These are phyloP conservation scores for Geotrichum carabidarum DNA, from an alignment of 1,139 yeast genomes.

Conservation along the genomic window DNA sequence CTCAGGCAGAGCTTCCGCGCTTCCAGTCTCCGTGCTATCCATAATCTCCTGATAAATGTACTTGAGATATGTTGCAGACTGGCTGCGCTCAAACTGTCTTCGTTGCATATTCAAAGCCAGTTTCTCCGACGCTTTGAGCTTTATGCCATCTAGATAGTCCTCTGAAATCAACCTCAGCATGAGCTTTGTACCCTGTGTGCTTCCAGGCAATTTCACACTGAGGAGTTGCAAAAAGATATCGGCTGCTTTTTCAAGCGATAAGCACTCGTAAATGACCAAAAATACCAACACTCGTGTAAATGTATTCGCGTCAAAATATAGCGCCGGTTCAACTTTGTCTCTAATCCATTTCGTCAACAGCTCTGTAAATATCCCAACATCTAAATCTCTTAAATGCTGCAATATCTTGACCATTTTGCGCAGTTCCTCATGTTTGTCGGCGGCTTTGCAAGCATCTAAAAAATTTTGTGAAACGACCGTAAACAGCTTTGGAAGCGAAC, in stretches of 20 bases:
- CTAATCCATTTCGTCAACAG: constrained; percentile 28
- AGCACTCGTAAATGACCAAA: constrained; percentile 39
- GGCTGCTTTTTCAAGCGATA: constrained; percentile 36
- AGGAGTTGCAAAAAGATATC: constrained; percentile 33
- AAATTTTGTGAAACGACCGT: constrained; percentile 21
- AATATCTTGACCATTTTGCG: constrained; percentile 24
- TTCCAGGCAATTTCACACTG: constrained; percentile 23
- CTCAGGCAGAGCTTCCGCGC: constrained; percentile 11
- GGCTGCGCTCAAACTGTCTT: constrained; percentile 24
- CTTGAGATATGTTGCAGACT: constrained; percentile 25
- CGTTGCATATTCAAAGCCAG: constrained; percentile 28
- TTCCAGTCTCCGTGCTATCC: constrained; percentile 17
- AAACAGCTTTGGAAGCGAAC: constrained; percentile 24
- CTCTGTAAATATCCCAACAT: constrained; percentile 24
- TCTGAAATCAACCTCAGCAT: constrained; percentile 24
- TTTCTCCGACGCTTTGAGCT: constrained; percentile 26
- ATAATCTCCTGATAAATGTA: constrained; percentile 26
- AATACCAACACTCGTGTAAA: constrained; percentile 32
- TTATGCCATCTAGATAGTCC: constrained; percentile 11
- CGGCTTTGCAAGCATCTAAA: constrained; percentile 22
- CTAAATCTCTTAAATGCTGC: constrained; percentile 28
- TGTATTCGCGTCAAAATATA: constrained; percentile 25
- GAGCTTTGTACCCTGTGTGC: constrained; percentile 21
- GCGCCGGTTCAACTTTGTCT: constrained; percentile 27
- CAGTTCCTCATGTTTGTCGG: constrained; percentile 11